Conservation (phyloP, 2,329 filamentous ascomycete genomes). For the Phaeosphaeria sp. region DNA sequence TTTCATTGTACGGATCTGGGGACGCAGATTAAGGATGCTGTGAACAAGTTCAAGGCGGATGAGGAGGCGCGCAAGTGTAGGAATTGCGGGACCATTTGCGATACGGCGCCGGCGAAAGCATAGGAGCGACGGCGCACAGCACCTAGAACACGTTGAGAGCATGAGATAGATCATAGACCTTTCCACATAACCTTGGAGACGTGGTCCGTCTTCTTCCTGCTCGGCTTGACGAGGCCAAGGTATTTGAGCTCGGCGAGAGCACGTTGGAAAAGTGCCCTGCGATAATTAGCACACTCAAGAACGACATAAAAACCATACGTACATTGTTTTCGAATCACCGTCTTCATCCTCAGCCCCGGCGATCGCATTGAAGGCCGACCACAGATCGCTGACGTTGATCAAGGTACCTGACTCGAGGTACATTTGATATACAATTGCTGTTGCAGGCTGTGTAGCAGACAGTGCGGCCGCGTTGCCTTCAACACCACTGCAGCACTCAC, state of each 20-base stretch:
- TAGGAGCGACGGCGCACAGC: constrained; percentile 3
- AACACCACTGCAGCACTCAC: constrained; percentile 66
- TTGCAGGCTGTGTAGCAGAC: constrained; percentile 69
- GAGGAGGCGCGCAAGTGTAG: constrained; percentile 75
- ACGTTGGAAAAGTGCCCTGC: constrained; percentile 78
- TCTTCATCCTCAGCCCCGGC: constrained; percentile 59
- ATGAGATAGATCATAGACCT: constrained; percentile 61
- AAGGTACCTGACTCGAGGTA: constrained; percentile 78
- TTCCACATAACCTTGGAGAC: constrained; percentile 83
- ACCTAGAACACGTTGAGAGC: too few species aligned
- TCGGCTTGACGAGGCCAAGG: constrained; percentile 86
- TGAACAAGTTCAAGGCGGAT: constrained; percentile 78
- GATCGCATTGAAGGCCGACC: constrained; percentile 75
- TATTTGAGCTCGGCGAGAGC: constrained; percentile 83
- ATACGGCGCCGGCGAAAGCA: constrained; percentile 63
- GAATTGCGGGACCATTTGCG: constrained; percentile 77
- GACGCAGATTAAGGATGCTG: constrained; percentile 91
- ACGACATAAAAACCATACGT: constrained; percentile 23
- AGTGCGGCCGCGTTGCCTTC: constrained; percentile 53
- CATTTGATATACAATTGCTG: constrained; percentile 77
- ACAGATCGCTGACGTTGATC: constrained; percentile 81
- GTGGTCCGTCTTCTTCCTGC: constrained; percentile 91
- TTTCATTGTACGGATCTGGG: constrained; percentile 92
- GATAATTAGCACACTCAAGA: constrained; percentile 10
- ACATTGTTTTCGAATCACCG: constrained; percentile 56